These are phyloP conservation scores for Amphichorda felina DNA, from an alignment of 2,329 filamentous ascomycete species.

Conservation along the genomic window DNA sequence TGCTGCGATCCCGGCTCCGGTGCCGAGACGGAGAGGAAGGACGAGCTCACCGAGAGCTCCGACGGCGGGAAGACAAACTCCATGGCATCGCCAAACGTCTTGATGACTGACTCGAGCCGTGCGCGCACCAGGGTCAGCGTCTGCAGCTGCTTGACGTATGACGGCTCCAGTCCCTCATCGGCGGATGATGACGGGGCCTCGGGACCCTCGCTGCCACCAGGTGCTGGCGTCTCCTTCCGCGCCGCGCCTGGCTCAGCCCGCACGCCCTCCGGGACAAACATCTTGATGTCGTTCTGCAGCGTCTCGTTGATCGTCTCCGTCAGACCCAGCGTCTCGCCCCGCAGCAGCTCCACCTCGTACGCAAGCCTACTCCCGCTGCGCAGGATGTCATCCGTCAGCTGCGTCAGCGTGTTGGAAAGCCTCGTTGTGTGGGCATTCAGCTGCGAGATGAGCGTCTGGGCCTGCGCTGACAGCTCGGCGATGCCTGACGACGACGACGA, in stretches of 20 bases:
- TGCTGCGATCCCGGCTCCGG: slow-evolving; percentile 56
- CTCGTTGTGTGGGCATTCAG: slow-evolving; percentile 81
- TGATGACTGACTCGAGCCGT: slow-evolving; percentile 81
- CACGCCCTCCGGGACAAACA: slow-evolving; percentile 52
- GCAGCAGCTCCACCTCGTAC: slow-evolving; percentile 86
- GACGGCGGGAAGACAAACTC: slow-evolving; percentile 87
- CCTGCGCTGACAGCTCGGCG: slow-evolving; percentile 66
- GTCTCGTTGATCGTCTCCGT: slow-evolving; percentile 66
- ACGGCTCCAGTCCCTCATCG: slow-evolving; percentile 32
- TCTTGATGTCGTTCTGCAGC: slow-evolving; percentile 57
- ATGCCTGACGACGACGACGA: slow-evolving; percentile 25
- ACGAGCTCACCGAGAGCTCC: slow-evolving; percentile 71
- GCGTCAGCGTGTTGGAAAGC: slow-evolving; percentile 69
- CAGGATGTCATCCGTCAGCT: slow-evolving; percentile 89
- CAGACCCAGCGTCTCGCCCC: slow-evolving; percentile 77
- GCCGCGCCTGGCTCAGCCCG: slow-evolving; percentile 15
- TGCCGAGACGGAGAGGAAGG: slow-evolving; percentile 81
- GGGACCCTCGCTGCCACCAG: background rate
- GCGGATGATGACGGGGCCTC: slow-evolving; percentile 6
- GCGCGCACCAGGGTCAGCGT: slow-evolving; percentile 72
- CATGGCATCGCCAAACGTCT: slow-evolving; percentile 90
- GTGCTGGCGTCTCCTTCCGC: slow-evolving; percentile 5
- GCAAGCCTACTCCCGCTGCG: slow-evolving; percentile 78
- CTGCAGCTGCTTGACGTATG: slow-evolving; percentile 66
- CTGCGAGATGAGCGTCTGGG: slow-evolving; percentile 75